Evolutionary conservation across 805 yeast genomes (phyloP).

Genomic region (Zygoascus bituminiphila): DNA sequence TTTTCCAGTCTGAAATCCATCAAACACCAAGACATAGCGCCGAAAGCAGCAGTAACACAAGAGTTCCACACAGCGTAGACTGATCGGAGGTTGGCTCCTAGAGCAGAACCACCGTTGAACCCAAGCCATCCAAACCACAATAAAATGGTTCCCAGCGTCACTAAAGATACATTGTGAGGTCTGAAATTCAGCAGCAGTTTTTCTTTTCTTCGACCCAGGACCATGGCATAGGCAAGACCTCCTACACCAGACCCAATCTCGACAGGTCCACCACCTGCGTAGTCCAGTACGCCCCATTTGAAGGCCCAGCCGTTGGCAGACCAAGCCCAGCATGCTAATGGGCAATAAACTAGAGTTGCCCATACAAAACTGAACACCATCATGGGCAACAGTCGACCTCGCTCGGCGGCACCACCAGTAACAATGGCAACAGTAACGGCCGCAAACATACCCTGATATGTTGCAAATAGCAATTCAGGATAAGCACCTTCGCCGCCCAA

Average conservation of each 20-base stretch:
- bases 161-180: slow-evolving; percentile 90
- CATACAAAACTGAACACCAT: slow-evolving; percentile 76
- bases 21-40: slow-evolving; percentile 86
- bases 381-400: slow-evolving; percentile 83
- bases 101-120: slow-evolving; percentile 86
- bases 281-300: slow-evolving; percentile 86
- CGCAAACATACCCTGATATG: slow-evolving; percentile 84
- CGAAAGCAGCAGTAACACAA: slow-evolving; percentile 80
- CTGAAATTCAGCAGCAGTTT: slow-evolving; percentile 73
- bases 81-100: slow-evolving; percentile 73
- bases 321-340: slow-evolving; percentile 96
- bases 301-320: slow-evolving; percentile 88
- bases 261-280: slow-evolving; percentile 98
- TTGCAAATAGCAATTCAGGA: slow-evolving; percentile 80
- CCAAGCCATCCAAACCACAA: slow-evolving; percentile 96
- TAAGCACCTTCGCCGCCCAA: slow-evolving; percentile 41
- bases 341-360: slow-evolving; percentile 90
- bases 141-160: slow-evolving; percentile 77
- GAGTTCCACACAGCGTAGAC: slow-evolving; percentile 89
- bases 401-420: slow-evolving; percentile 88
- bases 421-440: slow-evolving; percentile 88
- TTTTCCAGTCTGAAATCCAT: slow-evolving; percentile 81
- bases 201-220: slow-evolving; percentile 64
- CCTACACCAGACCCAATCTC: slow-evolving; percentile 88
- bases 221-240: slow-evolving; percentile 55